Base-by-base conservation (phyloP, 2,329 filamentous ascomycete species). In the Pseudogymnoascus sp. region DNA sequence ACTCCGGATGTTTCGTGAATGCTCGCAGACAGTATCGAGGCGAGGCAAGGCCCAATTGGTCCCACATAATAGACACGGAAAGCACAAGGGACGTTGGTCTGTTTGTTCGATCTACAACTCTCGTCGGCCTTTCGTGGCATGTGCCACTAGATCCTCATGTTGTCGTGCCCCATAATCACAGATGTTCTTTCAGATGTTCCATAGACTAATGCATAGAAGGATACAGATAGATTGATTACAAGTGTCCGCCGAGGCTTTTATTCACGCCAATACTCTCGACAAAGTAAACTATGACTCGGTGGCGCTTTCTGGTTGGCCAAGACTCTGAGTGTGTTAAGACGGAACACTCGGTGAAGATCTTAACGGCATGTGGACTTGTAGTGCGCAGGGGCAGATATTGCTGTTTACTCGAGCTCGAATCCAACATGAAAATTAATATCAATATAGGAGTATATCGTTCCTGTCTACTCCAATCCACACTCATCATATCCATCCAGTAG, bases 291-390 rank as follows among this genome's bases (percentile, higher is more conserved):
- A 50, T 29, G 44, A 29, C 44, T 16, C 44, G 47, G 26, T 56
- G 47, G 47, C 47, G 47, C n/a, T 56, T 56, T 56, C 8, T 33
- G n/a, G 47, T 31, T 56, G n/a, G 47, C 26, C 47, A 56, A 56
- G 47, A 31, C 47, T 56, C 4, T 19, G 26, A 13, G 26, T 56
- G 26, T 13, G 50, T 56, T 56, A 56, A 56, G 29, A 56, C 50
- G 50, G 50, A 56, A 56, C 50, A 56, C 8, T n/a, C 10, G 29
- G 33, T 56, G 50, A 33, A 19, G 50, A 56, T 56, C 50, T 53
- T 53, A 33, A 8, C 50, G 26, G 10, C 5, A 56, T 56, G 29
- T 56, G 29, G 26, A 33, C 19, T 11, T 33, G 29, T 33, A 13
- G 50, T 7, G 26, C 26, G 14, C 44, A 29, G 7, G 29, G 50